These are phyloP conservation scores for Casuarina equisetifolia DNA, from an alignment of 306 rosid genomes.

Conservation along the genomic window DNA sequence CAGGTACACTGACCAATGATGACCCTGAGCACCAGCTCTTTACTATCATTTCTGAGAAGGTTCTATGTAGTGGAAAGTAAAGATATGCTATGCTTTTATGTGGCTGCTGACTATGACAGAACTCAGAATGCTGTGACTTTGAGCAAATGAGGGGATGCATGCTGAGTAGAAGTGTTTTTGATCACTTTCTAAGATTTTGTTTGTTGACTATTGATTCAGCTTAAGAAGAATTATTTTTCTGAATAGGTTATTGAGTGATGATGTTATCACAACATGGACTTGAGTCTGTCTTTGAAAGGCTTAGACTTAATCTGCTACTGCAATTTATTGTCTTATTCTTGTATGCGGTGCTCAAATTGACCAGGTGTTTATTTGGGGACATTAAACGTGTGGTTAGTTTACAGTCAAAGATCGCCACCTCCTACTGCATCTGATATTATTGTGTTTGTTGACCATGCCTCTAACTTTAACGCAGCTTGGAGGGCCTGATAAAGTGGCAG, in stretches of 20 bases:
- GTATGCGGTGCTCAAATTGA: not conserved
- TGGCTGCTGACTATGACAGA: not conserved
- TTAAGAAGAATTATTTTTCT: not conserved
- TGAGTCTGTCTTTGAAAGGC: not conserved
- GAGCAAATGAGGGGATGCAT: not conserved
- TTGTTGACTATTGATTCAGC: not conserved
- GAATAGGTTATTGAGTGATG: not conserved
- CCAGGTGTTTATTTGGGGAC: not conserved
- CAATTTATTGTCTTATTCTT: not conserved
- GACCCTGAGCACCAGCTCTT: not conserved
- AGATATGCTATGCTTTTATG: not conserved
- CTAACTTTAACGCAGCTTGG: constrained; percentile 62
- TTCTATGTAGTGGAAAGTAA: not conserved
- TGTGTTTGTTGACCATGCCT: constrained; percentile 20
- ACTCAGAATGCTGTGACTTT: not conserved
- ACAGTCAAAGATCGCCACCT: not conserved
- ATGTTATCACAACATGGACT: not conserved
- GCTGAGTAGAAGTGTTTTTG: not conserved
- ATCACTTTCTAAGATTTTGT: not conserved
- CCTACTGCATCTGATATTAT: constrained; percentile 16
- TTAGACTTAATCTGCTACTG: not conserved
- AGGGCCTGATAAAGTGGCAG: constrained; percentile 97
- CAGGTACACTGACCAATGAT: not conserved
- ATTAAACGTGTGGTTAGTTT: not conserved
- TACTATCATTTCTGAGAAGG: not conserved